A percentile compares a stretch with the other conserved stretches of the same genome.
phyloP scores from a whole-genome alignment of 768 basidiomycete genomes.

The Dioszegia crocea region DNA sequence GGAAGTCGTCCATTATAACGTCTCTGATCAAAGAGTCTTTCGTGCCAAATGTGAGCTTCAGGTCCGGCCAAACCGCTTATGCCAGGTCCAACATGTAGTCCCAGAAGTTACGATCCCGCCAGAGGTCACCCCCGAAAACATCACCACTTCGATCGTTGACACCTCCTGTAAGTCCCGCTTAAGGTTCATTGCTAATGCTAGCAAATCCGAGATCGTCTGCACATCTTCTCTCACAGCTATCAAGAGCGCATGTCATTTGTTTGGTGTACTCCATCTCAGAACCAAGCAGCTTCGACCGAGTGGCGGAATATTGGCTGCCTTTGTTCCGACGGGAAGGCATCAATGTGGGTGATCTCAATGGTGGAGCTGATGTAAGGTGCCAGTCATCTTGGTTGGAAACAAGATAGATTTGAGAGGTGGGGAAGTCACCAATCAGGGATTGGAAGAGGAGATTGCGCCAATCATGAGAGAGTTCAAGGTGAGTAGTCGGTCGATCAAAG shows the following conservation, averaged over 20 bases:
- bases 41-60: conserved; percentile 70
- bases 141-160: conserved; percentile 96
- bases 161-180: conserved; percentile 69
- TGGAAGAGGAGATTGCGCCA: conserved; percentile 91
- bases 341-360: conserved; percentile 60
- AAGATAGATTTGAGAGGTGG: conserved; percentile 95
- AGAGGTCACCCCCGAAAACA: conserved; percentile 93
- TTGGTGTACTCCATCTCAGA: conserved; percentile 97
- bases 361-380: conserved; percentile 59
- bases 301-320: conserved; percentile 97
- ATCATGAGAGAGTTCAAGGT: conserved; percentile 99
- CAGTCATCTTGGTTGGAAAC: conserved; percentile 95
- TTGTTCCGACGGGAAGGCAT: conserved; percentile 91
- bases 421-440: conserved; percentile 84
- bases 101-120: conserved; percentile 98
- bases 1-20: conserved; percentile 95
- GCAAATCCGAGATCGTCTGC: conserved; percentile 78
- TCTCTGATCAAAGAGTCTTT: conserved; percentile 95
- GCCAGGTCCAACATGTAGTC: conserved; percentile 85
- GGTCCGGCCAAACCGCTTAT: background rate
- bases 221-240: conserved; percentile 89
- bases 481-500: conserved; percentile 9
- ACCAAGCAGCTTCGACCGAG: conserved; percentile 90
- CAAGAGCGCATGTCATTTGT: conserved; percentile 96
- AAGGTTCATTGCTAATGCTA: conserved; percentile 43